Evolutionary conservation across 1,284 basidiomycete genomes (phyloP), one percentile per base, ranked within the genome.

Genomic region (Athelia sp.): DNA sequence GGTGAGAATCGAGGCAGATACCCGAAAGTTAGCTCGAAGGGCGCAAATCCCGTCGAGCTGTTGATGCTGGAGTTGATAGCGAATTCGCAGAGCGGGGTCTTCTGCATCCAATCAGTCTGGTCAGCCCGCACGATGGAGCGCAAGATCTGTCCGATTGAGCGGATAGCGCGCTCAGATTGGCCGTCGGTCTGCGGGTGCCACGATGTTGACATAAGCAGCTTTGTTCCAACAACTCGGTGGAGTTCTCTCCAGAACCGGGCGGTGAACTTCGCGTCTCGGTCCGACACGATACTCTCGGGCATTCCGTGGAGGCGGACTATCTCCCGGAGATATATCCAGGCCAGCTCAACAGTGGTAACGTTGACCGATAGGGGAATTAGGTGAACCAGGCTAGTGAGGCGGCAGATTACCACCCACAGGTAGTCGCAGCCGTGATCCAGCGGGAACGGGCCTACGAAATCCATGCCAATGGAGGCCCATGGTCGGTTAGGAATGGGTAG

Each of bases 101-200:
- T 54, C 0, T 52, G 40, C 1, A 57, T 46, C 60, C 64, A 69
- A 49, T 52, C 56, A 15, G 34, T 49, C 42, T 66, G 64, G 42
- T 62, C 53, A 10, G 54, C 44, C 2, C 22, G 9, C 0, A 64
- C 51, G 10, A 53, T 3, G 1, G 55, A 4, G 0, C 60, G 43
- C 19, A 71, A 50, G 9, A 70, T 69, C 43, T 70, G 64, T 0
- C 45, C 53, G 3, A 70, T 56, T 3, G 54, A 58, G 0, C 54
- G 45, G 35, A 67, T 71, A 0, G 54, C 55, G 0, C 60, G 50
- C 51, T 73, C 69, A 0, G 64, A 66, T 4, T 57, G 54, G 2
- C 71, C 63, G 52, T 73, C 70, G 2, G 61, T 75, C 49, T 76
- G 68, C 0, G 69, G 73, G 35, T 76, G 74, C 49, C 69, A 75